These are phyloP conservation scores for Agaricus blazei DNA, from an alignment of 768 basidiomycete genomes.

Conservation along the genomic window DNA sequence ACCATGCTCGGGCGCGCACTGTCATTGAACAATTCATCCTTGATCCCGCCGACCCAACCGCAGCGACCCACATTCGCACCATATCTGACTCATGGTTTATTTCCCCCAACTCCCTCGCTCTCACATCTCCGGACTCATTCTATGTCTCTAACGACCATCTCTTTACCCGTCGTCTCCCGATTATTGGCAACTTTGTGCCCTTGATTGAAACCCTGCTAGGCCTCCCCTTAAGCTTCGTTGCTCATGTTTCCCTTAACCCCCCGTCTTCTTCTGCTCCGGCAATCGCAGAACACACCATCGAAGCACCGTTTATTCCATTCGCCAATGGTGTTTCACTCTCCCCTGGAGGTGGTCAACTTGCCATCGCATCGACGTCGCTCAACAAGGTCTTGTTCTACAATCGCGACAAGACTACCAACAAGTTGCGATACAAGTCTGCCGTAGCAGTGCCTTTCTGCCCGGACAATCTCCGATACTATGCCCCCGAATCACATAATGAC, in stretches of 20 bases:
- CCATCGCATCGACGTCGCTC: slow-evolving; percentile 50
- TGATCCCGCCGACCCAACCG: slow-evolving; percentile 34
- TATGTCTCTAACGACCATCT: slow-evolving; percentile 73
- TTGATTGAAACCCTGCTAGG: slow-evolving; percentile 49
- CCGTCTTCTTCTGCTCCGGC: slow-evolving; percentile 17
- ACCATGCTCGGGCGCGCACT: slow-evolving; percentile 58
- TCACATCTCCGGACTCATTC: slow-evolving; percentile 63
- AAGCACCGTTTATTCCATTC: slow-evolving; percentile 51
- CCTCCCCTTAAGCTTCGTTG: slow-evolving; percentile 56
- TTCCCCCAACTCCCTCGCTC: slow-evolving; percentile 61
- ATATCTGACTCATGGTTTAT: slow-evolving; percentile 53
- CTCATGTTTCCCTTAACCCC: slow-evolving; percentile 43
- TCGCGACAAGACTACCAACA: slow-evolving; percentile 39
- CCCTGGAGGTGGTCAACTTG: slow-evolving; percentile 41
- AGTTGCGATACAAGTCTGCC: slow-evolving; percentile 28
- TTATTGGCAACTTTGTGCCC: slow-evolving; percentile 46
- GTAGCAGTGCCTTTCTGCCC: slow-evolving; percentile 53
- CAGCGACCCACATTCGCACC: slow-evolving; percentile 55
- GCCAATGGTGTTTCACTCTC: slow-evolving; percentile 68
- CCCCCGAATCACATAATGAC: slow-evolving; percentile 26
- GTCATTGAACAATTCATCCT: slow-evolving; percentile 67
- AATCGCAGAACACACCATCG: slow-evolving; percentile 32
- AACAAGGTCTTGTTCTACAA: slow-evolving; percentile 46
- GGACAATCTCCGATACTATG: slow-evolving; percentile 55
- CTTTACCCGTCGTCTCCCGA: slow-evolving; percentile 56